phyloP scores from a whole-genome alignment of 225 moss, liverwort and hornwort genomes.

The Marchantia paleacea region DNA sequence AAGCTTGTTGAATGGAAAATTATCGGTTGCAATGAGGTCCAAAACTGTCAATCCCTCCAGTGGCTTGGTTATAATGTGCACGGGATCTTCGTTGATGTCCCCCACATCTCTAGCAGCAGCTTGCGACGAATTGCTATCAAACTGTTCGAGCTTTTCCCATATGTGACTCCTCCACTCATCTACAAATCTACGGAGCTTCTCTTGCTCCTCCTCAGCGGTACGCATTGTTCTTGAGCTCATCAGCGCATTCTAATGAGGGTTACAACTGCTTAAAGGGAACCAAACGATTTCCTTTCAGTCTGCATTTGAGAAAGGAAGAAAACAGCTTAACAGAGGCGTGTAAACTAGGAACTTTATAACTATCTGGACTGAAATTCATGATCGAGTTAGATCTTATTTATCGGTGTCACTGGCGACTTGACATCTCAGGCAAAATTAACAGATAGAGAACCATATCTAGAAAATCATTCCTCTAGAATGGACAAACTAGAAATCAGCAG shows the following conservation, averaged over 20 bases:
- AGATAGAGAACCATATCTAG: too few species aligned
- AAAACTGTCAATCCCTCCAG: constrained; percentile 49
- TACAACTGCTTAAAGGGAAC: too few species aligned
- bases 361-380: too few species aligned
- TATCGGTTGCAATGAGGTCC: constrained; percentile 55
- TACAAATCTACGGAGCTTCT: constrained; percentile 92
- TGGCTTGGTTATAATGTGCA: constrained; percentile 54
- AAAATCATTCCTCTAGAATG: too few species aligned
- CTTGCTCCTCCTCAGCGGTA: constrained; percentile 63
- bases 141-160: constrained; percentile 58
- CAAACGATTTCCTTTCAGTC: too few species aligned
- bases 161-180: constrained; percentile 92
- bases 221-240: constrained; percentile 6
- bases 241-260: neutral
- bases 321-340: too few species aligned
- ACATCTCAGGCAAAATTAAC: too few species aligned
- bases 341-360: too few species aligned
- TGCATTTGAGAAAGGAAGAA: too few species aligned
- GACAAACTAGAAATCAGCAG: too few species aligned
- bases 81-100: constrained; percentile 62
- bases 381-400: too few species aligned
- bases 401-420: too few species aligned
- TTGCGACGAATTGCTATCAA: constrained; percentile 42
- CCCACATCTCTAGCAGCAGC: constrained; percentile 63
- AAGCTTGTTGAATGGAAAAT: constrained; percentile 64